These are phyloP conservation scores for Basidiobolus meristosporus DNA, from an alignment of 371 early-diverging fungal species.

Conservation along the genomic window DNA sequence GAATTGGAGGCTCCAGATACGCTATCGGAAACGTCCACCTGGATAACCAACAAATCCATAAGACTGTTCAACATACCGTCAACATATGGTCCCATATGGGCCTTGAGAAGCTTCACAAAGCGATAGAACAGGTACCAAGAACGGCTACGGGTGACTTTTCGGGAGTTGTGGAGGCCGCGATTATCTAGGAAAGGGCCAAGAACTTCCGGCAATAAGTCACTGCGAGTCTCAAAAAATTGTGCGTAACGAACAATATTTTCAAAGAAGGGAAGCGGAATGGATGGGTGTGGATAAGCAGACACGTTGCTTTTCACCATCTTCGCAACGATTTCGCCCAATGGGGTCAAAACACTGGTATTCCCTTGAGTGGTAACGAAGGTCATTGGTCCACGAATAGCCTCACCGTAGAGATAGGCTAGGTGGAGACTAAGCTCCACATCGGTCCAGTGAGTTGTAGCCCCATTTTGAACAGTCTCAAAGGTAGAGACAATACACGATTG, in stretches of 20 bases:
- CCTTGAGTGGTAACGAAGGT: conserved; percentile 19
- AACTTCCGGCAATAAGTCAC: conserved; percentile 44
- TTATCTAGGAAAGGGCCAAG: conserved; percentile 57
- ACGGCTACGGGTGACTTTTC: conserved; percentile 47
- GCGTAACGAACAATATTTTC: conserved; percentile 57
- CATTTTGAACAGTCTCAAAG: conserved; percentile 21
- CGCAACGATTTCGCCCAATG: conserved; percentile 48
- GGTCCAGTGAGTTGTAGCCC: conserved; percentile 42
- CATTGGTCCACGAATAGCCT: conserved; percentile 38
- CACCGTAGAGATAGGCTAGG: conserved; percentile 53
- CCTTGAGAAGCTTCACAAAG: conserved; percentile 56
- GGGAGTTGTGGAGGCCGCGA: conserved; percentile 61
- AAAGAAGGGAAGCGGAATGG: conserved; percentile 51
- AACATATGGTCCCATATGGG: conserved; percentile 35
- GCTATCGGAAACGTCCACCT: conserved; percentile 7
- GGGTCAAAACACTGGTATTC: conserved; percentile 23
- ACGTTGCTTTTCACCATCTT: conserved; percentile 50
- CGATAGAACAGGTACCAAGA: conserved; percentile 81
- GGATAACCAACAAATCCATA: conserved; percentile 44
- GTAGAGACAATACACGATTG: conserved; percentile 35
- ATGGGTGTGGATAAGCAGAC: conserved; percentile 60
- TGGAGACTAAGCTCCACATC: conserved; percentile 68
- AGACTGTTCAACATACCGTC: conserved; percentile 44
- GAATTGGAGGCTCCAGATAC: no score
- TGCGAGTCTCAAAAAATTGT: conserved; percentile 48